These are phyloP conservation scores for Selenicereus undatus DNA, from an alignment of 148 eudicot genomes.

Conservation along the genomic window DNA sequence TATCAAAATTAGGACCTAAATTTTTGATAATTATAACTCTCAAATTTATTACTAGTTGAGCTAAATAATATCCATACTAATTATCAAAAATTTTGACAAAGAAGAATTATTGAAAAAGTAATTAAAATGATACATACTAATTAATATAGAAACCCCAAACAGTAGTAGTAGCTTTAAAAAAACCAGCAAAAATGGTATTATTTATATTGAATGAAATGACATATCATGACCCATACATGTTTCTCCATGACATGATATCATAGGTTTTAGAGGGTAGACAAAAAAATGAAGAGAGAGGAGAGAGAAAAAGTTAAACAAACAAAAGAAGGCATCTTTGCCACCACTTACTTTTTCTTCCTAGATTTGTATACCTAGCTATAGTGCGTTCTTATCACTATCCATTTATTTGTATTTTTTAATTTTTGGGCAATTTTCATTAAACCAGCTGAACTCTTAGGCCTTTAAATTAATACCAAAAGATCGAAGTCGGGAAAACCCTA, in stretches of 20 bases:
- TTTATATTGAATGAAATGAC: conserved; percentile 15
- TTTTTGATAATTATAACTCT: too few relatives aligned
- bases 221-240: conserved; percentile 23
- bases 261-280: conserved; percentile 17
- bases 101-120: too few relatives aligned
- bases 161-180: too few relatives aligned
- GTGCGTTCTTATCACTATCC: conserved; percentile 33
- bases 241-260: conserved; percentile 9
- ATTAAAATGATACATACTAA: too few relatives aligned
- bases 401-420: conserved; percentile 5
- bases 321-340: conserved; percentile 19
- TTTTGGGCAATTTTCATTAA: neutral
- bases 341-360: conserved; percentile 8
- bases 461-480: too few relatives aligned
- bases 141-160: too few relatives aligned
- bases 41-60: too few relatives aligned
- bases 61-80: too few relatives aligned
- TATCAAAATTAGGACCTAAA: too few relatives aligned
- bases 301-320: neutral
- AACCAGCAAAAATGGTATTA: neutral
- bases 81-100: too few relatives aligned
- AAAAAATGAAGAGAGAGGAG: neutral
- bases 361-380: neutral
- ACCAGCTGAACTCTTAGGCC: too few relatives aligned
- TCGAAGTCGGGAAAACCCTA: conserved; percentile 26